Conservation (phyloP, 257 asterid genomes). For the Anisodus tanguticus region DNA sequence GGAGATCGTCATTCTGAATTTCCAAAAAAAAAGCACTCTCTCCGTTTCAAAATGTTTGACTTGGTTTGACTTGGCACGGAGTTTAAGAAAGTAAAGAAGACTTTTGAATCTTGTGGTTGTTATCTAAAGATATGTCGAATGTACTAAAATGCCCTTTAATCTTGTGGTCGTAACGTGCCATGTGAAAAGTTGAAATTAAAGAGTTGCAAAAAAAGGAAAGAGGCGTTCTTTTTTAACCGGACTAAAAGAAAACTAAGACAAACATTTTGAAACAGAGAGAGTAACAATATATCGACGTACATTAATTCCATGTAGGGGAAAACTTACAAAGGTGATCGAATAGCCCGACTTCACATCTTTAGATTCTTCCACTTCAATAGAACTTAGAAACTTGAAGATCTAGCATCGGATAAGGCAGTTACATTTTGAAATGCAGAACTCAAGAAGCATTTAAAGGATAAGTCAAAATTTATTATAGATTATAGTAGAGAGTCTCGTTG, state of each 20-base stretch:
- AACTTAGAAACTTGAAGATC: slow-evolving; percentile 78
- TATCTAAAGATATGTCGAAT: no score
- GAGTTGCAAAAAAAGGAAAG: no score
- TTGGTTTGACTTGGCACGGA: no score
- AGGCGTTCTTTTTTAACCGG: no score
- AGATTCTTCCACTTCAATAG: slow-evolving; percentile 90
- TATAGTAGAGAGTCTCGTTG: neutral
- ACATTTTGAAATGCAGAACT: neutral
- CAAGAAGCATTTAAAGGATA: neutral
- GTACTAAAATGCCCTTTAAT: no score
- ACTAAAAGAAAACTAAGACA: no score
- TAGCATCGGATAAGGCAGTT: slow-evolving; percentile 33
- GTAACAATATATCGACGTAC: neutral
- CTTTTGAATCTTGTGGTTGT: no score
- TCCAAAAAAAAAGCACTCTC: neutral
- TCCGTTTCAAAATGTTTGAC: no score
- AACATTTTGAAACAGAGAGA: no score
- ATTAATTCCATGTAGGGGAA: neutral
- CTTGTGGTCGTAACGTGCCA: no score
- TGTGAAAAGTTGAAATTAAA: no score
- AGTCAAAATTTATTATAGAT: neutral
- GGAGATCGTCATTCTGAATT: neutral
- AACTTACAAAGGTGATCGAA: slow-evolving; percentile 81
- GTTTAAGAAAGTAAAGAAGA: no score
- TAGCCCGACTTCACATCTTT: slow-evolving; percentile 94